phyloP scores from a whole-genome alignment of 352 stramenopile genomes.

The Pelagophyceae sp. region DNA sequence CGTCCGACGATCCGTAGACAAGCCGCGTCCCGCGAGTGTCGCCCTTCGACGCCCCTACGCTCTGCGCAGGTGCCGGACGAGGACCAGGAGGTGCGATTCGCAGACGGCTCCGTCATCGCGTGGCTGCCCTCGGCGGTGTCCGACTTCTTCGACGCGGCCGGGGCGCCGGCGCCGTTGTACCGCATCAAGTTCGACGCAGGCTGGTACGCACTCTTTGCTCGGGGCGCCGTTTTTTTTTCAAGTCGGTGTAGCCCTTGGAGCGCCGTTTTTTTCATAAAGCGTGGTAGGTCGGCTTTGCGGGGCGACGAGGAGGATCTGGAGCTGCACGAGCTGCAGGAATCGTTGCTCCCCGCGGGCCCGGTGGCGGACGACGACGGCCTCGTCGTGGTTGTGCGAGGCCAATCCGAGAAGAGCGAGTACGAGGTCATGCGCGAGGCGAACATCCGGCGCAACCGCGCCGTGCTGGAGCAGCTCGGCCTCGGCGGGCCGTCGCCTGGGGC shows the following conservation, averaged over 20 bases:
- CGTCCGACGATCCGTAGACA: too few species aligned
- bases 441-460: constrained; percentile 5
- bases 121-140: background rate
- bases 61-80: too few species aligned
- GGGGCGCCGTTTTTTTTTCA: too few species aligned
- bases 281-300: too few species aligned
- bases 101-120: background rate
- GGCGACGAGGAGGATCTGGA: background rate
- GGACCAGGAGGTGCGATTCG: background rate
- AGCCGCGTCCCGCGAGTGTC: too few species aligned
- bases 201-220: background rate
- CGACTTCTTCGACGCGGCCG: constrained; percentile 12
- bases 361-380: background rate
- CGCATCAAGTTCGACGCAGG: background rate
- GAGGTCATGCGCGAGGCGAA: background rate
- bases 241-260: too few species aligned
- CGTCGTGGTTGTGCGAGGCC: too few species aligned
- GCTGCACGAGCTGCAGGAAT: background rate
- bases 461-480: background rate
- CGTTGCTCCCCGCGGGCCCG: background rate
- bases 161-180: constrained; percentile 3
- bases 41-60: too few species aligned
- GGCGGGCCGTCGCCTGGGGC: too few species aligned
- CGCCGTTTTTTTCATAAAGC: too few species aligned
- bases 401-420: background rate